Base-by-base conservation (phyloP, 768 basidiomycete genomes). In the Russula emetica region DNA sequence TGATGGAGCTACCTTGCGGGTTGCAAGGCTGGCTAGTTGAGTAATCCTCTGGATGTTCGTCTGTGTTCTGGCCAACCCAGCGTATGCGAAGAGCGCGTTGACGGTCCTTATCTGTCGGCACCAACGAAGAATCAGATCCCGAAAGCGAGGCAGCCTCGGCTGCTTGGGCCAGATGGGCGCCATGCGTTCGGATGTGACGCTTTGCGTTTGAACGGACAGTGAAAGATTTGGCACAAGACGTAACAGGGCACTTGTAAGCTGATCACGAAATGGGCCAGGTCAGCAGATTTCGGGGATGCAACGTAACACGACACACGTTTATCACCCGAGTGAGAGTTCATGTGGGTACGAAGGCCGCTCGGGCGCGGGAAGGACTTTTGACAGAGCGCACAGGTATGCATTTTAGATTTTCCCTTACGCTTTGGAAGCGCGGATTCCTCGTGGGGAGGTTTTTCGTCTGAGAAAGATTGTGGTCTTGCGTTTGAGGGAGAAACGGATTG, bases 161-260 rank as follows among this genome's bases (percentile, higher is more conserved):
- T 22, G 64, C 47, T 24, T 65, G 60, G 47, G 66, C 55, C 40
- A 74, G 69, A 67, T 78, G 77, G 32, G 85, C 77, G n/a, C 86
- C 85, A 67, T 92, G 90, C 1, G 87, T 90, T 47, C 87, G 85
- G 44, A 89, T 78, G 70, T 92, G 90, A 36, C 90, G 82, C 72
- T 85, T 88, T 20, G 88, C 88, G 67, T 92, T 92, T 9, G 90
- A 91, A 20, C 87, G 83, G 20, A 92, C 89, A 26, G 87, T 83
- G 69, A 92, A 92, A 1, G 78, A 80, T 69, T 87, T 85, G 24
- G 76, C 73, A 70, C 90, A 92, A 45, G 79, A 78, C 9, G 80
- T 76, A 55, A 85, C 83, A 0, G 75, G 79, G 68, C 90, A 92
- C 60, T 72, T 74, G 69, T 71, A 76, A 47, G 75, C 75, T 76